These are phyloP conservation scores for Pleurotus salmoneostramineus DNA, from an alignment of 768 basidiomycete species.

Conservation along the genomic window DNA sequence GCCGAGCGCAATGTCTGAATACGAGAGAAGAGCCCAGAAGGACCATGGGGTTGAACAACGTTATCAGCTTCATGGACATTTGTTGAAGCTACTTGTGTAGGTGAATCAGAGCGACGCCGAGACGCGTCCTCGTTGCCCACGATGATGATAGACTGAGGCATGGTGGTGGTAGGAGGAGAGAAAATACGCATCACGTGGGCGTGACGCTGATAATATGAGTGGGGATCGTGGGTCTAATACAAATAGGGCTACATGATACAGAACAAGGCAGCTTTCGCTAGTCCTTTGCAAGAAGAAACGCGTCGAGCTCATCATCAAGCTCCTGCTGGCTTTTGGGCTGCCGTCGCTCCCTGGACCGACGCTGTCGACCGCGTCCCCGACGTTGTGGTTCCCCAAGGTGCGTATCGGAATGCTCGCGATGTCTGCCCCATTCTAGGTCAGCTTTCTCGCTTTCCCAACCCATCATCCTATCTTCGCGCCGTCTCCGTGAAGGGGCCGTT, in stretches of 20 bases:
- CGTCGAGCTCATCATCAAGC: conserved; percentile 79
- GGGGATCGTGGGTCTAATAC: not conserved
- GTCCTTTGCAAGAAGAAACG: conserved; percentile 58
- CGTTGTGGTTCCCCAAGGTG: conserved; percentile 14
- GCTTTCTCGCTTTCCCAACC: conserved; percentile 14
- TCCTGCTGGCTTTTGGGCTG: conserved; percentile 67
- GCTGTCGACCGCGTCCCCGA: conserved; percentile 19
- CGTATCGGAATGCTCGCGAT: conserved; percentile 12
- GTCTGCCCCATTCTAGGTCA: conserved; percentile 9
- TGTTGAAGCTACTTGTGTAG: not conserved
- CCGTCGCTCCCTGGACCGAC: conserved; percentile 26
- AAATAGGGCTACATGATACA: not conserved
- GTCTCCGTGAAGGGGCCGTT: conserved; percentile 36
- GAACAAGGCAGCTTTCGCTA: conserved; percentile 12
- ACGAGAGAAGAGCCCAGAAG: conserved; percentile 2
- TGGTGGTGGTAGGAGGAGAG: too few relatives aligned
- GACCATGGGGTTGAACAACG: not conserved
- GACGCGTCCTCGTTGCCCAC: too few relatives aligned
- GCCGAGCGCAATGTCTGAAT: conserved; percentile 3
- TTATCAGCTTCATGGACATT: not conserved
- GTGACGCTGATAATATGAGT: too few relatives aligned
- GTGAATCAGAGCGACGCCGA: not conserved
- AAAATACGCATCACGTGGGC: too few relatives aligned
- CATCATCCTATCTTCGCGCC: conserved; percentile 15
- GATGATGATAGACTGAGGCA: too few relatives aligned